A percentile compares a stretch with the other conserved stretches of the same genome.
Evolutionary conservation across 176 grass and related monocot genomes (phyloP).

Genomic region (Dendrocalamus sinicus): DNA sequence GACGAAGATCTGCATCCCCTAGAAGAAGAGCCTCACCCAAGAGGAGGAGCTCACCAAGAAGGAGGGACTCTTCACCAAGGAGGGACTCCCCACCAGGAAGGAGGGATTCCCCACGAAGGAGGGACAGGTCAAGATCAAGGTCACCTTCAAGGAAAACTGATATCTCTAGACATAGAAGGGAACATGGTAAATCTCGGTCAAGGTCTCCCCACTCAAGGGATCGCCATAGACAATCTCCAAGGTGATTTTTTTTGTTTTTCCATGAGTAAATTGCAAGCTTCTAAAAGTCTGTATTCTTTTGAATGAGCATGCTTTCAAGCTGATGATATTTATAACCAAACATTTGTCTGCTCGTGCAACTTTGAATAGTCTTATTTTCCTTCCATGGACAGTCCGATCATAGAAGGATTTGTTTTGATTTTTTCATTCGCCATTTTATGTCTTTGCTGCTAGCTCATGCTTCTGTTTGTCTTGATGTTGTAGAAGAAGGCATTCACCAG

Average conservation of each 20-base stretch:
- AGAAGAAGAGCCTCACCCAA: constrained; percentile 43
- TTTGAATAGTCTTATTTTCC: constrained; percentile 18
- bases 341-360: constrained; percentile 13
- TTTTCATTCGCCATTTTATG: neutral
- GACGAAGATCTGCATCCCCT: constrained; percentile 46
- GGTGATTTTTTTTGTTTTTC: constrained; percentile 46
- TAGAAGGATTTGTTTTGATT: constrained; percentile 11
- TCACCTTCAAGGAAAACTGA: constrained; percentile 68
- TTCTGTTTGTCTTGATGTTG: constrained; percentile 35
- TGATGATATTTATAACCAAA: constrained; percentile 19
- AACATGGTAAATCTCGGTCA: constrained; percentile 63
- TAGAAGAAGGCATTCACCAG: constrained; percentile 69
- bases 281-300: constrained; percentile 16
- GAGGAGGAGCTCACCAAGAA: constrained; percentile 44
- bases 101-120: constrained; percentile 49
- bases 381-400: neutral
- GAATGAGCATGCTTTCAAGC: constrained; percentile 29
- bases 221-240: constrained; percentile 66
- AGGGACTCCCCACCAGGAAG: constrained; percentile 38
- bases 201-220: constrained; percentile 67
- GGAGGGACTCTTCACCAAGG: constrained; percentile 32
- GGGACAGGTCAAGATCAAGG: constrained; percentile 67
- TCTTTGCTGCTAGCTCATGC: constrained; percentile 34
- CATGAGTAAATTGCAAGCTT: constrained; percentile 28
- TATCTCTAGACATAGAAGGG: constrained; percentile 63